phyloP scores from a whole-genome alignment of 139 green algal genomes.

The Chlorella sp. region DNA sequence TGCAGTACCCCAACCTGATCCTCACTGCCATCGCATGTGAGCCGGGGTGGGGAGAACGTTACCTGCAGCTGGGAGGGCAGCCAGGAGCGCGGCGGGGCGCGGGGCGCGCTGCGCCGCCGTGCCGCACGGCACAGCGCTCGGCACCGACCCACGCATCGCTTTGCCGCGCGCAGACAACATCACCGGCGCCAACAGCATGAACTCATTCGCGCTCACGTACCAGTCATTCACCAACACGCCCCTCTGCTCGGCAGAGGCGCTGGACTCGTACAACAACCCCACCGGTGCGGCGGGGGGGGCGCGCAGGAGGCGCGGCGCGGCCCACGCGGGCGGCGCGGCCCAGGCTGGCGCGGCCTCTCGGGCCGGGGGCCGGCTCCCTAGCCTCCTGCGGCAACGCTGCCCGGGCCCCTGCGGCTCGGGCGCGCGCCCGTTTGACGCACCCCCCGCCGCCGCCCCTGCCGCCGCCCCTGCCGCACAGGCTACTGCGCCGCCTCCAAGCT shows the following conservation, averaged over 20 bases:
- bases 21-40: slow-evolving; percentile 44
- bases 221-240: background rate
- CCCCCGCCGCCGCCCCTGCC: background rate
- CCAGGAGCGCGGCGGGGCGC: background rate
- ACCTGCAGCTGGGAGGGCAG: background rate
- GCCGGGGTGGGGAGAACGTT: background rate
- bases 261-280: too few species aligned
- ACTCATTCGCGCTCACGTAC: slow-evolving; percentile 4
- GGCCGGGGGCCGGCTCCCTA: too few species aligned
- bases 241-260: background rate
- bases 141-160: background rate
- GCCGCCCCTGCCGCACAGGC: background rate
- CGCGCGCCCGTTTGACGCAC: background rate
- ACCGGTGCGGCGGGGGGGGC: too few species aligned
- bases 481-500: slow-evolving; percentile 28
- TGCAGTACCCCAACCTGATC: slow-evolving; percentile 53
- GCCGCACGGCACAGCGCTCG: background rate
- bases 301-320: too few species aligned
- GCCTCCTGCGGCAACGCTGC: background rate
- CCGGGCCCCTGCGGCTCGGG: background rate
- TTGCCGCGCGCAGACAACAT: slow-evolving; percentile 24
- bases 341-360: too few species aligned
- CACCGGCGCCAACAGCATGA: slow-evolving; percentile 27
- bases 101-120: background rate
- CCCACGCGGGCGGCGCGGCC: too few species aligned